Evolutionary conservation across 2,329 filamentous ascomycete genomes (phyloP).

Genomic region (Cordyceps cateniannulata): DNA sequence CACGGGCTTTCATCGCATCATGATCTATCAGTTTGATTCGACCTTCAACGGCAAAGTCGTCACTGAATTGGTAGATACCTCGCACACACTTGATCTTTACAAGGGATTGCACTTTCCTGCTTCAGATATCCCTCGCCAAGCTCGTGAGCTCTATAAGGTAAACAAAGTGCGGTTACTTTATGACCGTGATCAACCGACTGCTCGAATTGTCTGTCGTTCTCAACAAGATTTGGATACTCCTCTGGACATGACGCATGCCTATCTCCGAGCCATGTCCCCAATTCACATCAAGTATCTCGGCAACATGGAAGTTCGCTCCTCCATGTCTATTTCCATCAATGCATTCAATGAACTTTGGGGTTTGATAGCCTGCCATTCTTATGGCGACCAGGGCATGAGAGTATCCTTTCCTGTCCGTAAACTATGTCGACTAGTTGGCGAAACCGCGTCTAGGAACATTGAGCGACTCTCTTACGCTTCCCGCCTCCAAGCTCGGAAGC

Average conservation of each 20-base stretch:
- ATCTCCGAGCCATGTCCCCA: constrained; percentile 83
- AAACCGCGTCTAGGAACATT: constrained; percentile 80
- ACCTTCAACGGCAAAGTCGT: constrained; percentile 81
- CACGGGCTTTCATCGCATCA: constrained; percentile 84
- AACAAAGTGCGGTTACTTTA: constrained; percentile 87
- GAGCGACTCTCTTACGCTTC: constrained; percentile 83
- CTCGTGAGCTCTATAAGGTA: constrained; percentile 79
- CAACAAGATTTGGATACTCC: constrained; percentile 66
- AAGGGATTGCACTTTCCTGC: constrained; percentile 85
- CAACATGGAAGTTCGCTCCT: constrained; percentile 88
- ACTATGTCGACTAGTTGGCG: constrained; percentile 83
- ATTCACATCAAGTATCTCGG: constrained; percentile 81
- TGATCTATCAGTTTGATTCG: constrained; percentile 88
- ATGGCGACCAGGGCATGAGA: constrained; percentile 73
- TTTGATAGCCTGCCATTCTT: constrained; percentile 78
- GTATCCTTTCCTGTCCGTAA: constrained; percentile 87
- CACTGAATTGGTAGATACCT: constrained; percentile 76
- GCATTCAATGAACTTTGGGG: constrained; percentile 84
- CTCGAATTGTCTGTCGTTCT: constrained; percentile 74
- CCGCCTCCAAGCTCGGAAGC: constrained; percentile 74
- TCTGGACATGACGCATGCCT: constrained; percentile 76
- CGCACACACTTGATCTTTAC: constrained; percentile 74
- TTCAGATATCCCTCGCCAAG: constrained; percentile 79
- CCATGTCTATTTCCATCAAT: constrained; percentile 91
- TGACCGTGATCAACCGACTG: constrained; percentile 72